Evolutionary conservation across 805 yeast genomes (phyloP).

Genomic region (Saturnispora gosingensis): DNA sequence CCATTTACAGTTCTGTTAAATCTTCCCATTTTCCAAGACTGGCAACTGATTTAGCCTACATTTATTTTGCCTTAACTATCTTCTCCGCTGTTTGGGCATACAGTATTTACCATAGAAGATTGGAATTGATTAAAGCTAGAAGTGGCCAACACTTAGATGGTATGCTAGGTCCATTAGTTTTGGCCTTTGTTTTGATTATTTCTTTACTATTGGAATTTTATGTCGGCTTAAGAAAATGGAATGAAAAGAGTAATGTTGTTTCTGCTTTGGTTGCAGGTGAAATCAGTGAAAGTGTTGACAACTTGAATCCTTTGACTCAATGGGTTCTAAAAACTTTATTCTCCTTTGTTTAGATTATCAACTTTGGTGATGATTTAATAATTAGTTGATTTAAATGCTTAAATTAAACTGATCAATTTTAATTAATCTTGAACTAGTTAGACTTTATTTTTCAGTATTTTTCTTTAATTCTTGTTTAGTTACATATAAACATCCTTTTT

Average conservation of each 20-base stretch:
- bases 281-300: constrained; percentile 13
- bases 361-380: constrained; percentile 5
- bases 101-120: constrained; percentile 59
- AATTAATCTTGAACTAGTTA: background rate
- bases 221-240: constrained; percentile 43
- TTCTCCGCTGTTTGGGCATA: constrained; percentile 90
- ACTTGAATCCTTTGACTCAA: constrained; percentile 22
- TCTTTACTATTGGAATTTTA: constrained; percentile 67
- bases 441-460: background rate
- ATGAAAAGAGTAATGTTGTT: constrained; percentile 15
- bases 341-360: constrained; percentile 12
- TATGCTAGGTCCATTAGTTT: constrained; percentile 77
- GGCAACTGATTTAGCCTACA: constrained; percentile 65
- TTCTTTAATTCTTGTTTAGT: background rate
- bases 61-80: constrained; percentile 71
- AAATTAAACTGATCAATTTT: background rate
- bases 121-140: constrained; percentile 66
- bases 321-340: constrained; percentile 20
- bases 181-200: constrained; percentile 58
- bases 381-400: background rate
- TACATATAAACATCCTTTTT: background rate
- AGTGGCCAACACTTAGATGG: constrained; percentile 85
- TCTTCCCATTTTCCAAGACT: constrained; percentile 53
- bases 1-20: constrained; percentile 64
- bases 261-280: constrained; percentile 9